Base-by-base conservation (phyloP, 2,329 filamentous ascomycete genomes). In the Pseudogymnoascus sp. region DNA sequence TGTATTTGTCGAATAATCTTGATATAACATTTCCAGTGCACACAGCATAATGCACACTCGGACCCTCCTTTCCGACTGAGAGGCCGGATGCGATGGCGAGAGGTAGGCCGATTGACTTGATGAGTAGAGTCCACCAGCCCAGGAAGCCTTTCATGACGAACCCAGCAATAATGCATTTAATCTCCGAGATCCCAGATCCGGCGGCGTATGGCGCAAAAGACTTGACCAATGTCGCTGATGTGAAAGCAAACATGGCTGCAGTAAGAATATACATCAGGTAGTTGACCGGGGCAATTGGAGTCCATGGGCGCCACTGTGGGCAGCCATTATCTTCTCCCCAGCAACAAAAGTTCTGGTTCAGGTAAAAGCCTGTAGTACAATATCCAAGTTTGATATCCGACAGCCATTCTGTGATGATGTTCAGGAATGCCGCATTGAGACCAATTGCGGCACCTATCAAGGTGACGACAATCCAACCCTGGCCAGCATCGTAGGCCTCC, bases 141-240 rank as follows among this genome's bases (percentile, higher is more conserved):
- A 99, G 82, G 71, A 99, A 99, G 0, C 92, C 94, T 76, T 97
- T 97, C 94, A 99, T 99, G 59, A 97, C 91, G 73, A 99, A 99
- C 2, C 94, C 94, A 4, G 93, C 94, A 72, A 99, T 96, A 72
- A 99, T 97, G 76, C 92, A 96, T 76, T 99, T 99, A 81, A 99
- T 99, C 78, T 99, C 94, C 11, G 92, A 97, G 63, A 99, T 99
- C 41, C 94, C 94, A 11, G 91, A 96, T 14, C 94, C 94, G 35
- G 94, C 94, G 9, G 94, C 94, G 73, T 99, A 99, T 0, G 94
- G 94, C 4, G 94, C 92, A 75, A 94, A 97, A 1, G 85, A 86
- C 73, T 91, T 94, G 72, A 99, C 94, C 41, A 99, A 80, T 38
- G 83, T 86, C 0, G 92, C 92, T 2, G 92, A 88, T 3, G 88